Evolutionary conservation across 176 grass and related monocot species (phyloP), one percentile per base, ranked within the genome.

Genomic region (Avena sativa): DNA sequence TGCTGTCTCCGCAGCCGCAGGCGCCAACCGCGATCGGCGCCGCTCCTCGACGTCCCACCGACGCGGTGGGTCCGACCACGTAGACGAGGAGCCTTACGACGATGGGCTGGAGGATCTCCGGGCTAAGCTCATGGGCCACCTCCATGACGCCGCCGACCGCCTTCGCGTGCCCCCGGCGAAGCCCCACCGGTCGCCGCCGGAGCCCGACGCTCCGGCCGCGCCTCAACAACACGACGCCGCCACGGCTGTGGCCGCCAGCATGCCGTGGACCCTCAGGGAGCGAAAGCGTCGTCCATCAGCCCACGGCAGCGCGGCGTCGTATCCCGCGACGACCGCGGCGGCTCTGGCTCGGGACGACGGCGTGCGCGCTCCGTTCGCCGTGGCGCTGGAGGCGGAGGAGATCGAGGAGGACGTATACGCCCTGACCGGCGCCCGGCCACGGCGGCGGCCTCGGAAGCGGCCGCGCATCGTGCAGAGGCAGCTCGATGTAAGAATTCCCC

Each of bases 321-420:
- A 57, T 43, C 34, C 71, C 40, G 13, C 36, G 50, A 36, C 13
- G 78, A 23, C 16, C 82, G 62, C 78, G 11, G 30, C 78, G 14
- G 23, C 38, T 9, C n/a, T 23, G 19, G 58, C 84, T 6, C 81
- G 43, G 73, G 64, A 61, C 28, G 72, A 20, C 5, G 34, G 70
- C 32, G 28, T 85, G 66, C 78, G 92, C 34, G 70, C 80, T 48
- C 80, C 85, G 47, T 93, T 99, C 84, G 64, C 92, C 0, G 75
- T 99, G 34, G 66, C 84, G 21, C 92, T 99, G 9, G 87, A 79
- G 65, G 85, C 59, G 38, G 97, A 96, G 48, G 97, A 99, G 89
- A 94, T 99, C 76, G 94, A 99, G 90, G 97, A 96, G 68, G 97
- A 99, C 86, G 57, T 99, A 23, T 99, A 96, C 82, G 94, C 97